These are phyloP conservation scores for Argentina anserina DNA, from an alignment of 306 rosid genomes.

Conservation along the genomic window DNA sequence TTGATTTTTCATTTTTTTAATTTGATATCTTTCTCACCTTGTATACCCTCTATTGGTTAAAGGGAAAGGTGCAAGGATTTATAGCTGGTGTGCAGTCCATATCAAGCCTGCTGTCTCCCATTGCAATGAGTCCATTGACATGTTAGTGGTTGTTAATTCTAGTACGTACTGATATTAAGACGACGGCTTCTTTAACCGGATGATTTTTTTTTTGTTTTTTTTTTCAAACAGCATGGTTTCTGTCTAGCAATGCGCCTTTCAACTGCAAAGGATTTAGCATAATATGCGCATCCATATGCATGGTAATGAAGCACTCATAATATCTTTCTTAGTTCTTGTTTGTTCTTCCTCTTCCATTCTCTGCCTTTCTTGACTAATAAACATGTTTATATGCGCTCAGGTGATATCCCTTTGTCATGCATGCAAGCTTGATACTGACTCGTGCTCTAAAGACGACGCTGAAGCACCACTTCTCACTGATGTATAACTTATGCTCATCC, in stretches of 20 bases:
- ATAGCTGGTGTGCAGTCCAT: slow-evolving; percentile 75
- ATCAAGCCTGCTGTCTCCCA: slow-evolving; percentile 66
- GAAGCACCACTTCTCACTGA: slow-evolving; percentile 42
- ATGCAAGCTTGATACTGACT: slow-evolving; percentile 38
- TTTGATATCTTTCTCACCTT: neutral
- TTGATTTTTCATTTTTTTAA: too few relatives aligned
- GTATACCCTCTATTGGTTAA: neutral
- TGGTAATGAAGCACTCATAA: slow-evolving; percentile 37
- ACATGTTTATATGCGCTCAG: slow-evolving; percentile 22
- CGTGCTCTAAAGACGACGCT: slow-evolving; percentile 21
- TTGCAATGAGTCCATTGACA: slow-evolving; percentile 79
- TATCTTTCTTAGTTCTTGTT: slow-evolving; percentile 1
- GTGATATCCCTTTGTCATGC: slow-evolving; percentile 53
- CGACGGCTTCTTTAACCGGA: too few relatives aligned
- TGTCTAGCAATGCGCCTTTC: slow-evolving; percentile 74
- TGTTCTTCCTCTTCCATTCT: neutral
- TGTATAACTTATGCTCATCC: neutral
- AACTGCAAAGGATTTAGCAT: slow-evolving; percentile 86
- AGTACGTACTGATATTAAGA: neutral
- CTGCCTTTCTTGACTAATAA: neutral
- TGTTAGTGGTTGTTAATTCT: slow-evolving; percentile 36
- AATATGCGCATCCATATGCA: slow-evolving; percentile 60
- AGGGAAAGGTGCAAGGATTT: slow-evolving; percentile 84
- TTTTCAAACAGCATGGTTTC: slow-evolving; percentile 60
- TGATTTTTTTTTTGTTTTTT: slow-evolving; percentile 15